A percentile compares a stretch with the other conserved stretches of the same genome.
Conservation (phyloP, 441 rosid species). For the Erodium texanum region DNA sequence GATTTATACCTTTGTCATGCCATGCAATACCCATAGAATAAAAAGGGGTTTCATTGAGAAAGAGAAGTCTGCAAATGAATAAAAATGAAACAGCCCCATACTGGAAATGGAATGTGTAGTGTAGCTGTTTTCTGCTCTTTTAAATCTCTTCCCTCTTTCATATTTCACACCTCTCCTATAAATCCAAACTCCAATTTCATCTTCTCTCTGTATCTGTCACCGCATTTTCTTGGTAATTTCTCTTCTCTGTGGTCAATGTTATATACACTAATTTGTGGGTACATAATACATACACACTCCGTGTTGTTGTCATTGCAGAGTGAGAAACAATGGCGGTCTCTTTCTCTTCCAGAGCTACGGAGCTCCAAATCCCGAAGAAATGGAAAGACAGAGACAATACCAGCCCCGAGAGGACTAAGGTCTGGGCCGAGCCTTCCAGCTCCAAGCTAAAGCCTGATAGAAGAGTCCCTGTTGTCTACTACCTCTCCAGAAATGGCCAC, state of each 20-base stretch:
- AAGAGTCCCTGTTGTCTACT: constrained; percentile 49
- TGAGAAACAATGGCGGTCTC: constrained; percentile 1
- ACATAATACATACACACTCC: neutral
- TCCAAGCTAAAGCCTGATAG: constrained; percentile 17
- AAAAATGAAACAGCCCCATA: too few species aligned
- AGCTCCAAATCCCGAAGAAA: constrained; percentile 39
- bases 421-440: constrained; percentile 32
- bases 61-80: too few species aligned
- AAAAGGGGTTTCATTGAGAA: too few species aligned
- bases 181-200: too few species aligned
- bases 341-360: constrained; percentile 14
- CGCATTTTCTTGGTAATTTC: neutral
- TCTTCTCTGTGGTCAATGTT: neutral
- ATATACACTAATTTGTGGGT: too few species aligned
- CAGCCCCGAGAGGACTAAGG: constrained; percentile 49
- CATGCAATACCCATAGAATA: too few species aligned
- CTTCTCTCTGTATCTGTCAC: too few species aligned
- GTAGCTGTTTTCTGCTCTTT: constrained; percentile 2
- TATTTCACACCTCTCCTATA: neutral
- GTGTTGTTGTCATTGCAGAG: too few species aligned
- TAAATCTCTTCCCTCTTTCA: constrained; percentile 24
- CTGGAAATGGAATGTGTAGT: too few species aligned
- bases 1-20: too few species aligned
- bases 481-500: constrained; percentile 52
- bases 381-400: constrained; percentile 37